Evolutionary conservation across 2,329 filamentous ascomycete species (phyloP), one percentile per base, ranked within the genome.

Genomic region (Mollisiaceae sp.): DNA sequence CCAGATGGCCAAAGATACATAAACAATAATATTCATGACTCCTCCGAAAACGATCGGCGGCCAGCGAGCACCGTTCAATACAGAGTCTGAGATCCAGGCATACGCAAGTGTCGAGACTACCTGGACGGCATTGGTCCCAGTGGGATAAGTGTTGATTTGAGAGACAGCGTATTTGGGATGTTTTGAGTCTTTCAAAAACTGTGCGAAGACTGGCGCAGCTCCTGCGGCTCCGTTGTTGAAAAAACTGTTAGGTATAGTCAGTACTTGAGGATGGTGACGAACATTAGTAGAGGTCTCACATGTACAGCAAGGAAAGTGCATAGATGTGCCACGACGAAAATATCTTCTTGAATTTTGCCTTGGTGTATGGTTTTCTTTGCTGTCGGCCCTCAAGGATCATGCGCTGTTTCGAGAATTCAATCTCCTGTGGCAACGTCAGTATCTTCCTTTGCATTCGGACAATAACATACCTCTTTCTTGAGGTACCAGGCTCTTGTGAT

Each of bases 41-140:
- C 79, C 83, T 1, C 81, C 82, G 57, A 83, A 86, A 1, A 91
- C 75, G 50, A 91, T 88, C 0, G 61, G 64, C 0, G 87, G 88
- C 88, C 88, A 90, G 5, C 88, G 79, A 0, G 79, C 81, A 3
- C 88, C 88, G 15, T 79, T 78, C 57, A 89, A 83, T 0, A 90
- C 59, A 0, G 82, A 81, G 73, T 91, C 89, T 0, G 87, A 90
- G 0, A 82, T 82, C 88, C 88, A 91, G 0, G 87, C 89, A 67
- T 89, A 90, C 2, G 83, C 77, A 1, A 90, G 78, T 0, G 88
- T 90, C 1, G 83, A 83, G 14, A 89, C 73, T 0, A 90, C 78
- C 64, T 83, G 81, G 8, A 85, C 79, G 0, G 79, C 83, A 39
- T 77, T 78, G 1, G 81, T 81, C 0, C 80, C 78, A 2, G 87